Base-by-base conservation (phyloP, 176 grass and related monocot genomes). In the Oryza officinalis region DNA sequence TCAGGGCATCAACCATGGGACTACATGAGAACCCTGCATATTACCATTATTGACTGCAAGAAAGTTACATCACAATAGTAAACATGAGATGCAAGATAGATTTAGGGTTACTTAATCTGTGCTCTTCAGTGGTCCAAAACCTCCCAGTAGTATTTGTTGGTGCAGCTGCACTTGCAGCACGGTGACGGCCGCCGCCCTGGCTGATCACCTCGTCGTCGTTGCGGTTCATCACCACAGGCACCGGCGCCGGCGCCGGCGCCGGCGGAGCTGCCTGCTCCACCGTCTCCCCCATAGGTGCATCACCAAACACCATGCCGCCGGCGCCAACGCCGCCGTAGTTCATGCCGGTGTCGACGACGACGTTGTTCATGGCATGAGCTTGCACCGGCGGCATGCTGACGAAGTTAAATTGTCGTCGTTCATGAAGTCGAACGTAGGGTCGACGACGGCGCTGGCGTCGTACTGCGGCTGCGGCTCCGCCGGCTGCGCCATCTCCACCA, bases 121-220 rank as follows among this genome's bases (percentile, higher is more conserved):
- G 88, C 63, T 89, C 88, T 0, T 81, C 49, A 0, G 0, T 50
- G 0, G 28, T 70, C 88, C 83, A 89, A 9, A 20, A 20, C 54
- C 30, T 76, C 40, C 64, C 13, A 9, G 31, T 12, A 38, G 13
- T 32, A 38, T 38, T 38, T 38, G 37, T 69, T 22, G 80, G 67
- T 60, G 54, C 52, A n/a, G n/a, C n/a, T n/a, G n/a, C n/a, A n/a
- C n/a, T n/a, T n/a, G n/a, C n/a, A 64, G 2, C 37, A 13, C 0
- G 27, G 15, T 33, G 57, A 25, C 14, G 17, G 14, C 20, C 60
- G 18, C 17, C 0, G 0, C 18, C 20, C 28, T 46, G 28, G 18
- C 33, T 82, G 27, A 11, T 26, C 12, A 10, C 45, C 13, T 15
- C 17, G n/a, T 15, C 25, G 1, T 27, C 30, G 22, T 27, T 38